Conservation (phyloP, 2,329 filamentous ascomycete species). For the Chaetomiaceae sp. region DNA sequence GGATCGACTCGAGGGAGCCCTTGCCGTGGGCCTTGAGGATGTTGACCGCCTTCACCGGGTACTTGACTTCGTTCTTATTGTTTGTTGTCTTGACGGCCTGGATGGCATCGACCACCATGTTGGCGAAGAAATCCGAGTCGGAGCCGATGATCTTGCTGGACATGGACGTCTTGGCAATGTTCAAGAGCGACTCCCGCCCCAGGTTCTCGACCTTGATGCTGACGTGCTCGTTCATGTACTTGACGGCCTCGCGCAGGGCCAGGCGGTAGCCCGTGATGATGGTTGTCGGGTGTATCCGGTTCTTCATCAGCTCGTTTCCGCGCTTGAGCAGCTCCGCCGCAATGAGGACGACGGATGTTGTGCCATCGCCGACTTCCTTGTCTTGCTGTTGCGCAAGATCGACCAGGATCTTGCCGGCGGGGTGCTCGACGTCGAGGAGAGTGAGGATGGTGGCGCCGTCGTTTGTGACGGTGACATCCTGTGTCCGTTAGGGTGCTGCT, state of each 20-base stretch:
- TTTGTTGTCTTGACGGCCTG: constrained; percentile 90
- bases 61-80: constrained; percentile 85
- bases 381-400: constrained; percentile 98
- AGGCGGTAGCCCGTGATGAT: constrained; percentile 98
- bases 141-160: constrained; percentile 97
- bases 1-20: constrained; percentile 76
- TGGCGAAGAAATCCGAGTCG: constrained; percentile 93
- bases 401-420: constrained; percentile 95
- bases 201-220: constrained; percentile 92
- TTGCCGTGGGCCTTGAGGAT: constrained; percentile 98
- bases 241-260: constrained; percentile 90
- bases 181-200: constrained; percentile 83
- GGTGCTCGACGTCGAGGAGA: constrained; percentile 94
- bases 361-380: constrained; percentile 97
- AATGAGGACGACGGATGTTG: constrained; percentile 95
- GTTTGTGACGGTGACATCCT: constrained; percentile 98
- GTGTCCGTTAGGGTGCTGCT: constrained; percentile 20
- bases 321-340: constrained; percentile 89
- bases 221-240: constrained; percentile 98
- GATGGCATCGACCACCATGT: constrained; percentile 97
- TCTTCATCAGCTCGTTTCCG: constrained; percentile 98
- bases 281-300: constrained; percentile 98
- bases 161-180: constrained; percentile 98
- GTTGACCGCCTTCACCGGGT: constrained; percentile 98
- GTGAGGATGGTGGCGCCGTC: constrained; percentile 96